Base-by-base conservation (phyloP, 2,329 filamentous ascomycete species). In the Phialophora tarda region DNA sequence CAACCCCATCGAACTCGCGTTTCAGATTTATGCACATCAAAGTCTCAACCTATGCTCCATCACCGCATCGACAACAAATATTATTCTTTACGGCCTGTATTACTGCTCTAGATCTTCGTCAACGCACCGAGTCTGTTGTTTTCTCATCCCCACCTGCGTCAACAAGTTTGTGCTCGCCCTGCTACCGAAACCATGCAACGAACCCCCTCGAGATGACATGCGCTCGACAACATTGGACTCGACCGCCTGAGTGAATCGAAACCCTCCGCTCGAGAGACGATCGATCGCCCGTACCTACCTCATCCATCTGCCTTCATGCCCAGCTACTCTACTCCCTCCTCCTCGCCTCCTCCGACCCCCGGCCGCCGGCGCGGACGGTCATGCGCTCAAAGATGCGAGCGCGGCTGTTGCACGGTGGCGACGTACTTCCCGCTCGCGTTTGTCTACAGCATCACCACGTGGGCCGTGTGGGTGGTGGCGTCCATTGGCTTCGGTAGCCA, bases 341-440 rank as follows among this genome's bases (percentile, higher is more conserved):
- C 76, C 32, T 77, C 79, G 32, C 77, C 78, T 41, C 78, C 79
- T 21, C 77, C 79, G 14, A 76, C 77, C 21, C 77, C 76, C 67
- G 75, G 77, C 32, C 80, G 78, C 73, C 79, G 80, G 56, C 76
- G 78, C n/a, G 71, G 76, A 38, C 78, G 77, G 58, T 75, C 76
- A 21, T 81, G 79, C 74, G 79, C 80, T 11, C 77, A 79, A 65
- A 79, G 75, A 70, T 83, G 91, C 74, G 93, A 97, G 83, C 90
- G 93, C 58, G 89, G 87, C 75, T 97, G 93, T 83, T 98, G 93
- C 81, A 82, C 84, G 51, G 86, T 88, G 67, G 84, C 90, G 61
- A 91, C 88, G 28, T 97, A 93, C 78, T 91, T 96, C 72, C 94
- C 94, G n/a, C 84, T 98, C 21, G 82, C 82, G 30, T 97, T 98